Percentiles rank a stretch among this genome's conserved stretches.
Conservation (phyloP, 805 yeast species). For the Cyberlindnera misumaiensis region DNA sequence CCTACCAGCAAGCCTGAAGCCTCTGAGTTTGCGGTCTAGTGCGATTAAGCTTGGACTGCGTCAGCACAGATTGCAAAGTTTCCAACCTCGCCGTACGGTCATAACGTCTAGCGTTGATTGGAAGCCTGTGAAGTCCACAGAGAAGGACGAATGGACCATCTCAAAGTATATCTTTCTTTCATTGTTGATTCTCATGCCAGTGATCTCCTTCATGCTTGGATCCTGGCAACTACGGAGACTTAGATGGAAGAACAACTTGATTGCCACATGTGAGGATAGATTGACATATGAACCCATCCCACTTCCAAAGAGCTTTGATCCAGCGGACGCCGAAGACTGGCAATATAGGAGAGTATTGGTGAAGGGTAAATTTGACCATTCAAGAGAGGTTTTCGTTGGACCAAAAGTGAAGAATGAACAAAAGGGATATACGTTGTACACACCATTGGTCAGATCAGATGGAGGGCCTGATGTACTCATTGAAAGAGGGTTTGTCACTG, state of each 20-base stretch:
- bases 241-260: slow-evolving; percentile 80
- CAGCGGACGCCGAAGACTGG: slow-evolving; percentile 61
- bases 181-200: slow-evolving; percentile 65
- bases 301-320: slow-evolving; percentile 60
- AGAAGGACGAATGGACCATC: slow-evolving; percentile 25
- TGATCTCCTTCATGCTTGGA: slow-evolving; percentile 78
- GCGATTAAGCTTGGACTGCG: no score
- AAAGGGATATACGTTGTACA: slow-evolving; percentile 72
- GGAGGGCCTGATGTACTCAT: slow-evolving; percentile 75
- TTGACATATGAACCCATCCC: slow-evolving; percentile 66
- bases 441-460: slow-evolving; percentile 72
- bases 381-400: slow-evolving; percentile 85
- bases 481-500: slow-evolving; percentile 89
- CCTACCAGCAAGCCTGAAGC: no score
- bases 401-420: slow-evolving; percentile 71
- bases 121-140: slow-evolving; percentile 61
- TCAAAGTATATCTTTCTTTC: slow-evolving; percentile 29
- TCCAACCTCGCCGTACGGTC: slow-evolving; percentile 21
- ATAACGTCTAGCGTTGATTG: slow-evolving; percentile 76
- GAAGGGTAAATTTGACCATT: slow-evolving; percentile 74
- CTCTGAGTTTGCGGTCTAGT: no score
- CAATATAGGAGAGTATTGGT: slow-evolving; percentile 77
- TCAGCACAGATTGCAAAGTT: no score
- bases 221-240: slow-evolving; percentile 88
- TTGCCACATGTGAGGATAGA: slow-evolving; percentile 77